Base-by-base conservation (phyloP, 2,329 filamentous ascomycete species). In the Thelonectria blattea region DNA sequence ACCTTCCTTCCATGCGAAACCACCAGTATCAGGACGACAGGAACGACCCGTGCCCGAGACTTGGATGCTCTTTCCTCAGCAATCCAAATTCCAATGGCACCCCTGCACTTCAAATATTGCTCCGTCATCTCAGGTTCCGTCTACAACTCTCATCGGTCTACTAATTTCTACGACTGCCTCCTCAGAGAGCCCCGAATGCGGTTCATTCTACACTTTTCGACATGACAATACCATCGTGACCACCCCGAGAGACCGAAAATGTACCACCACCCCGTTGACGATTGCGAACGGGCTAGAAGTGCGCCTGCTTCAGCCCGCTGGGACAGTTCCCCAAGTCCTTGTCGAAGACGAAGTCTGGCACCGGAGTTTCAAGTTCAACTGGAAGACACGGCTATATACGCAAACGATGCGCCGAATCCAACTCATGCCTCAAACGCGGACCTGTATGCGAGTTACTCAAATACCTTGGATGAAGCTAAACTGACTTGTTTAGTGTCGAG, bases 351-450 rank as follows among this genome's bases (percentile, higher is more conserved):
- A n/a, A 47, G 54, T 18, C 34, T 50, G n/a, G 39, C 24, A 30
- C 24, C 18, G 6, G 48, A 34, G 12, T 45, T 45, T 32, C 41
- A 46, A 18, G 8, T 37, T 5, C 51, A 39, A 43, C 20, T 9
- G 1, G 56, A 53, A 5, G 53, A 60, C 2, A 14, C 11, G 7
- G 2, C 18, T 3, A 60, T 49, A 12, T 2, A 22, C 15, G 15
- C 14, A 6, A 17, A 49, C 3, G 43, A 61, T 15, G 42, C 48
- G 24, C 48, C 53, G 32, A 61, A 41, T 15, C 50, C 27, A n/a
- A 61, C 70, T 32, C 68, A 65, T 18, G 56, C 65, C 47, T 58
- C 59, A 22, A 45, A 46, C 15, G 7, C 68, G 22, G 50, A 64
- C 15, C 49, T 58, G 71, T 69, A 56, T 37, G 68, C 11, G 8